phyloP scores from a whole-genome alignment of 495 filamentous ascomycete genomes.

The Hyaloscypha finlandica region DNA sequence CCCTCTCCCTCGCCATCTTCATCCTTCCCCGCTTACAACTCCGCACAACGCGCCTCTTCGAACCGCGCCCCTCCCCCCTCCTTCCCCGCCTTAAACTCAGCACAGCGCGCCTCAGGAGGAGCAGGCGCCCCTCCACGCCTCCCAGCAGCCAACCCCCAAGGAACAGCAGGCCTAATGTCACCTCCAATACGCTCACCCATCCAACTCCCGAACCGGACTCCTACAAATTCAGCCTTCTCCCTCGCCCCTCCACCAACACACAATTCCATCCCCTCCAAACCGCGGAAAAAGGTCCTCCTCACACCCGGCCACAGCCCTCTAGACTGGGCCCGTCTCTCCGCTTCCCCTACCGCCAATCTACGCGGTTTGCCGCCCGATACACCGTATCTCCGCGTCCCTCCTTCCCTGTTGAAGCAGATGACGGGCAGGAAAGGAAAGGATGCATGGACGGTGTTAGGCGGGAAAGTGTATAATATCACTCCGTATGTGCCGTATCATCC shows the following conservation, averaged over 20 bases:
- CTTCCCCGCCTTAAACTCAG: slow-evolving; percentile 46
- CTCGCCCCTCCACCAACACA: slow-evolving; percentile 51
- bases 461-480: slow-evolving; percentile 89
- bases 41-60: slow-evolving; percentile 40
- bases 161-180: slow-evolving; percentile 10
- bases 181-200: slow-evolving; percentile 30
- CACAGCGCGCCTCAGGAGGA: slow-evolving; percentile 37
- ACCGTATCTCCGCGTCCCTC: slow-evolving; percentile 65
- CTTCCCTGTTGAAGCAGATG: slow-evolving; percentile 70
- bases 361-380: slow-evolving; percentile 51
- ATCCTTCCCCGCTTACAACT: slow-evolving; percentile 43
- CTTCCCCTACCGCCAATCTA: slow-evolving; percentile 66
- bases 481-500: slow-evolving; percentile 92
- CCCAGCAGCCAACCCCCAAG: slow-evolving; percentile 21
- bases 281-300: slow-evolving; percentile 64
- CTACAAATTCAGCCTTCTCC: slow-evolving; percentile 13
- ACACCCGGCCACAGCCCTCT: slow-evolving; percentile 88
- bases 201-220: slow-evolving; percentile 37
- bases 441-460: slow-evolving; percentile 85
- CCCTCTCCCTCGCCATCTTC: neutral
- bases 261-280: slow-evolving; percentile 47
- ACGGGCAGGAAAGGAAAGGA: slow-evolving; percentile 80
- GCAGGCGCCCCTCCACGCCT: slow-evolving; percentile 24
- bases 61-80: slow-evolving; percentile 24
- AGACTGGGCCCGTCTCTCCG: slow-evolving; percentile 85